Percentiles rank a stretch among this genome's conserved stretches.
Conservation (phyloP, 352 stramenopile species). For the Elongisporangium senticosum region DNA sequence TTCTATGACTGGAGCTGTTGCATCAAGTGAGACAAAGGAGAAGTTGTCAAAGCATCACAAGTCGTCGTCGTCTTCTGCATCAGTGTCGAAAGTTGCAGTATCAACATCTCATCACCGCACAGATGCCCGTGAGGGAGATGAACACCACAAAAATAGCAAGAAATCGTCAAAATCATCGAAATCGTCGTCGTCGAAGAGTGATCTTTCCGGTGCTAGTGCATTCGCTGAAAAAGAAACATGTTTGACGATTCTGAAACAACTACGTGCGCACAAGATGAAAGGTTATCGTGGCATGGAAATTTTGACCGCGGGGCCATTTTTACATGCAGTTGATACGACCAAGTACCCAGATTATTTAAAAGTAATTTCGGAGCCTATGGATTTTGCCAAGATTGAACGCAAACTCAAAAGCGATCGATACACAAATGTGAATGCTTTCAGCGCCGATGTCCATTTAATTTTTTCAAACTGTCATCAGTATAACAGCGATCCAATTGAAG, state of each 20-base stretch:
- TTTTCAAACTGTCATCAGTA: slow-evolving; percentile 89
- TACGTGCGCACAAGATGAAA: slow-evolving; percentile 84
- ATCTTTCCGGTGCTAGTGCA: slow-evolving; percentile 1
- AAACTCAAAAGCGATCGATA: slow-evolving; percentile 86
- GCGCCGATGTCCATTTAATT: slow-evolving; percentile 80
- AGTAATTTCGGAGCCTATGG: slow-evolving; percentile 79
- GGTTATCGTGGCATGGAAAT: slow-evolving; percentile 80
- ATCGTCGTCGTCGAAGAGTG: slow-evolving; percentile 27
- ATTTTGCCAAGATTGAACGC: slow-evolving; percentile 84
- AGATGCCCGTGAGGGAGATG: no score
- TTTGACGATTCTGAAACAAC: slow-evolving; percentile 58
- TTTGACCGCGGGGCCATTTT: slow-evolving; percentile 68
- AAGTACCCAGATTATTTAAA: slow-evolving; percentile 82
- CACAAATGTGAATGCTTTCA: slow-evolving; percentile 69
- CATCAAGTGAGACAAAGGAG: background rate
- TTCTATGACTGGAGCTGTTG: background rate
- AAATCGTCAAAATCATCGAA: slow-evolving; percentile 24
- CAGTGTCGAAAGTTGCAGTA: slow-evolving; percentile 6
- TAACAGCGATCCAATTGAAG: slow-evolving; percentile 82
- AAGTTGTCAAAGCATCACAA: no score
- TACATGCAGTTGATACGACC: slow-evolving; percentile 80
- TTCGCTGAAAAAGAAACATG: slow-evolving; percentile 67
- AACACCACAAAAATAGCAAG: slow-evolving; percentile 17
- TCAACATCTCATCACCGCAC: no score
- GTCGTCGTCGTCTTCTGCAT: slow-evolving; percentile 1